phyloP scores from a whole-genome alignment of 1,284 basidiomycete genomes.

The Trametes sp. region DNA sequence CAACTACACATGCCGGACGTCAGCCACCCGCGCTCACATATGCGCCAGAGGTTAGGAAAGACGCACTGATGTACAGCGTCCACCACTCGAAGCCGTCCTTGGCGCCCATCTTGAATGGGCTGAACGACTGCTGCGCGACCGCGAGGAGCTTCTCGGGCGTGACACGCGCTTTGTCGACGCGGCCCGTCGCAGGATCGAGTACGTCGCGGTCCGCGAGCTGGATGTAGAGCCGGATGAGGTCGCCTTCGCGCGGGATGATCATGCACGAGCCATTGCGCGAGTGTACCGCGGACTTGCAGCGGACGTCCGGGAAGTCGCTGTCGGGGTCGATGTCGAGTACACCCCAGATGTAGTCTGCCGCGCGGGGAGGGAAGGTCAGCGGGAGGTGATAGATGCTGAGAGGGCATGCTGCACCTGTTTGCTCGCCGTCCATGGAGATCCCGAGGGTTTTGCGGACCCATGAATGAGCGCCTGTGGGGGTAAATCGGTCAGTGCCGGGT shows the following conservation, averaged over 20 bases:
- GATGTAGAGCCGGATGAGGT: conserved; percentile 78
- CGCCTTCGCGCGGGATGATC: conserved; percentile 80
- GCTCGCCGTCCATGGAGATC: conserved; percentile 81
- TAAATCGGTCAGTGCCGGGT: conserved; percentile 1
- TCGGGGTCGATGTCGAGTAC: conserved; percentile 75
- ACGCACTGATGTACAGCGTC: conserved; percentile 72
- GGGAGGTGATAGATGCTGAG: neutral
- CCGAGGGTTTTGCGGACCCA: conserved; percentile 79
- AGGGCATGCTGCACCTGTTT: conserved; percentile 53
- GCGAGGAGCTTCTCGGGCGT: conserved; percentile 69
- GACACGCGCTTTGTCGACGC: conserved; percentile 68
- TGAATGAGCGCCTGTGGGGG: conserved; percentile 85
- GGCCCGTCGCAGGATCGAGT: conserved; percentile 56
- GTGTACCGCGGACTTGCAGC: conserved; percentile 71
- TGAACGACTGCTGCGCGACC: conserved; percentile 70
- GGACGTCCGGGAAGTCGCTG: conserved; percentile 85
- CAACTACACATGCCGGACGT: conserved; percentile 49
- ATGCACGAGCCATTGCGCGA: conserved; percentile 63
- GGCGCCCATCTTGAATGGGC: conserved; percentile 71
- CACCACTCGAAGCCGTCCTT: conserved; percentile 77
- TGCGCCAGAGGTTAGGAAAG: neutral
- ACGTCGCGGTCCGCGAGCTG: conserved; percentile 70
- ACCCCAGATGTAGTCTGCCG: conserved; percentile 76
- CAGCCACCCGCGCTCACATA: neutral
- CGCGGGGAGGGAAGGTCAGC: neutral